Percentiles rank a stretch among this genome's conserved stretches.
phyloP scores from a whole-genome alignment of 352 stramenopile genomes.

The Globisporangium uncinulatum region DNA sequence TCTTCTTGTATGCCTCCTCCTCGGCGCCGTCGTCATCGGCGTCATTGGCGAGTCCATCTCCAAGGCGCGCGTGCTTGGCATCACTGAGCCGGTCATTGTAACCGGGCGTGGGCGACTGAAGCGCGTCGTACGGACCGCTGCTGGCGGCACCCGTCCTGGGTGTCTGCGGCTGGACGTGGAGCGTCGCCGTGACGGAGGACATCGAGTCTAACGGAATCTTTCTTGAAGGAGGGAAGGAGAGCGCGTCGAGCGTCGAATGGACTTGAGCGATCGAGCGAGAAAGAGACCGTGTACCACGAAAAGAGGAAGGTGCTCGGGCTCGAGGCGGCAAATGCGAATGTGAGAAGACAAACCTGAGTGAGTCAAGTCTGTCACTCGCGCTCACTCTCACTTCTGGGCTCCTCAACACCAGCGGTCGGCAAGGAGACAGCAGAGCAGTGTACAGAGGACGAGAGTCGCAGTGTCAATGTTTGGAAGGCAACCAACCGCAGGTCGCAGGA shows the following conservation, averaged over 20 bases:
- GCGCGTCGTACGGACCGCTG: conserved; percentile 1
- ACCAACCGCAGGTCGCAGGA: no score
- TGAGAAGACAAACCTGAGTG: neutral
- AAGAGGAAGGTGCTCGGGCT: neutral
- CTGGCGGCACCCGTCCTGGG: neutral
- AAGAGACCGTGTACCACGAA: no score
- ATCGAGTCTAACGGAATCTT: neutral
- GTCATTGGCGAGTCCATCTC: neutral
- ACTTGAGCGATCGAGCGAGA: no score
- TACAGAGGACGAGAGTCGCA: no score
- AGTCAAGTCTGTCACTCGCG: no score
- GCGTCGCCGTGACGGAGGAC: neutral
- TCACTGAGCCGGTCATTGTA: neutral
- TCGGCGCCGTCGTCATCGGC: conserved; percentile 14
- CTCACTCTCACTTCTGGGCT: no score
- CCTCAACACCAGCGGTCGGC: no score
- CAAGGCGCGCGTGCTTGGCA: neutral
- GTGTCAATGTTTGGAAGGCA: no score
- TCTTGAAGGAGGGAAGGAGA: neutral
- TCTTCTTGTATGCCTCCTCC: conserved; percentile 17
- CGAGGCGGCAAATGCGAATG: conserved; percentile 3
- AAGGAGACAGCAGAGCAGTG: no score
- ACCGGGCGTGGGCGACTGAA: neutral
- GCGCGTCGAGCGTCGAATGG: neutral
- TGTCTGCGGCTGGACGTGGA: neutral